Evolutionary conservation across 176 grass and related monocot species (phyloP).

Genomic region (Tuctoria greenei): DNA sequence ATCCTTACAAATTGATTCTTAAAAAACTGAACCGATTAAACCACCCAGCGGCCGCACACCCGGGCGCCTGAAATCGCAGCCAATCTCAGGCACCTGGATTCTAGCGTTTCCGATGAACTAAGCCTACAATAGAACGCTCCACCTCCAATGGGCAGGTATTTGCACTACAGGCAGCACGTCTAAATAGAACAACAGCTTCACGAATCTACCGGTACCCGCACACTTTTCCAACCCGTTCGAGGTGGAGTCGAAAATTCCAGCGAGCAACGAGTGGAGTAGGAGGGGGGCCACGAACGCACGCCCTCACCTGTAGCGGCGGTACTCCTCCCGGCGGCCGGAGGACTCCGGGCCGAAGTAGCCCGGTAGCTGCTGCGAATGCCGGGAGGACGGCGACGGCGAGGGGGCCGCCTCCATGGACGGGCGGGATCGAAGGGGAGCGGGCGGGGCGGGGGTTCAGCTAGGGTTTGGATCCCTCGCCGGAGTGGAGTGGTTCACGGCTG

Average conservation of each 20-base stretch:
- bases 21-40: too few relatives aligned
- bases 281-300: too few relatives aligned
- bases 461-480: constrained; percentile 11
- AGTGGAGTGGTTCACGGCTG: too few relatives aligned
- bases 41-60: too few relatives aligned
- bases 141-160: too few relatives aligned
- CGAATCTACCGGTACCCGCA: background rate
- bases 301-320: constrained; percentile 81
- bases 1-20: too few relatives aligned
- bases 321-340: constrained; percentile 68
- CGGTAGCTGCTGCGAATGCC: constrained; percentile 28
- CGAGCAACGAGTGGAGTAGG: background rate
- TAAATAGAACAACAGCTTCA: background rate
- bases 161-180: background rate
- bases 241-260: background rate
- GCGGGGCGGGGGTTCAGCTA: background rate
- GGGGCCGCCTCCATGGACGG: constrained; percentile 56
- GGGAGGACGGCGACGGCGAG: constrained; percentile 36
- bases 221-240: background rate
- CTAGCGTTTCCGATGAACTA: too few relatives aligned
- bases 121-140: too few relatives aligned
- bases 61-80: too few relatives aligned
- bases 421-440: too few relatives aligned
- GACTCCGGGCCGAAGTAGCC: constrained; percentile 77
- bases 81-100: too few relatives aligned